Base-by-base conservation (phyloP, 345 rosid genomes). In the Eucalyptus brandiana region DNA sequence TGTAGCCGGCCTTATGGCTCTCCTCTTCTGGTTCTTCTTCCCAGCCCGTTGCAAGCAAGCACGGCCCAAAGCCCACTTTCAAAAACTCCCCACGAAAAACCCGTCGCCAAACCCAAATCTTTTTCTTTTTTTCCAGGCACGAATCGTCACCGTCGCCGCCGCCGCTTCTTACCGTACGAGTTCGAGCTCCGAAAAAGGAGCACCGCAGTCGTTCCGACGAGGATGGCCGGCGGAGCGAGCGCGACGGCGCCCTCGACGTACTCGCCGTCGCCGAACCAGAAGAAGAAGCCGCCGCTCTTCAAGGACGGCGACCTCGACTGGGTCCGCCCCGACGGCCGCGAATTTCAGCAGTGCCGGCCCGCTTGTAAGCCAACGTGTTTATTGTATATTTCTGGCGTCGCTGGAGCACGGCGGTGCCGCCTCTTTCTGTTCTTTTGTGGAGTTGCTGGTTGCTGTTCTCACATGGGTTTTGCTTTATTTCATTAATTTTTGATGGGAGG, bases 291-390 rank as follows among this genome's bases (percentile, higher is more conserved):
- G 19, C 94, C 94, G 50, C 80, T 94, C 87, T 95, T 92, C 92
- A 91, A 91, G 17, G 93, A 91, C 60, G 88, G 93, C 44, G 99
- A 94, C 88, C 93, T 91, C 91, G 97, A 98, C 88, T 97, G 98
- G 99, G 92, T 93, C 50, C 96, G 99, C 89, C 98, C 99, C 69
- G 99, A 97, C 87, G 97, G 96, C 90, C 99, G 99, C 21, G 93
- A 93, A 85, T 96, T 97, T 93, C 97, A 93, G 87, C 97, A 98
- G 94, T 97, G 99, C 91, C 91, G 99, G 86, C 98, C 99, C 8
- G 99, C 99, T 44, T 96, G 99, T 97, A 91, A 87, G 91, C 69
- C 56, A 81, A 28, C 15, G 40, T 45, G 86, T 23, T 72, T 40
- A 6, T 76, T 44, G 13, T 56, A 11, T 56, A 76, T 76, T 76